These are phyloP conservation scores for Phytophthora cryptogea DNA, from an alignment of 352 stramenopile genomes.

Conservation along the genomic window DNA sequence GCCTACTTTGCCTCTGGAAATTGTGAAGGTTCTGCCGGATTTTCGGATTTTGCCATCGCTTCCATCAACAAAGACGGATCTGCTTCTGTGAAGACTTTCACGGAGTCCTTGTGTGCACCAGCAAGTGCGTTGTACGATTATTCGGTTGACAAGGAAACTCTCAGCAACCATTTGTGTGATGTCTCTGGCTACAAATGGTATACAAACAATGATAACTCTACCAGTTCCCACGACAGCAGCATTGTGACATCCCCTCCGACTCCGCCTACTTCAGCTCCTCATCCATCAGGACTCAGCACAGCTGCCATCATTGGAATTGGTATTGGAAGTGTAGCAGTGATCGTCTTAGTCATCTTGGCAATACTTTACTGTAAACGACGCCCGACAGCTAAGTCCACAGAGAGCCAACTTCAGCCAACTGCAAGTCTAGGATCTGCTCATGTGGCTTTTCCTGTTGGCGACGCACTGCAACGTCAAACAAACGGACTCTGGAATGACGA, in stretches of 20 bases:
- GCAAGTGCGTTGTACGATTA: not conserved
- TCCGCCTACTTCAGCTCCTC: not conserved
- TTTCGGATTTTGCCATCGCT: not conserved
- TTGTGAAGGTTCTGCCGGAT: conserved; percentile 3
- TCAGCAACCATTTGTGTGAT: not conserved
- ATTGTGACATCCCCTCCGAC: not conserved
- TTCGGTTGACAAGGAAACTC: not conserved
- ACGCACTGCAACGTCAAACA: not conserved
- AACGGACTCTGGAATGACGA: conserved; percentile 35
- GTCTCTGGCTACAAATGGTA: conserved; percentile 8
- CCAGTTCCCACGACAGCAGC: no score
- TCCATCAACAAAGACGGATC: conserved; percentile 4
- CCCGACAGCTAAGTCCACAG: not conserved
- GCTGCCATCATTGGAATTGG: conserved; percentile 10
- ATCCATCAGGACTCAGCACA: conserved; percentile 2
- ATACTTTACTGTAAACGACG: conserved; percentile 13
- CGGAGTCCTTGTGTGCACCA: not conserved
- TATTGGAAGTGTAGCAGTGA: not conserved
- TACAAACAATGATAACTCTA: conserved; percentile 4
- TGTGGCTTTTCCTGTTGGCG: not conserved
- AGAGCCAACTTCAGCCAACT: conserved; percentile 12
- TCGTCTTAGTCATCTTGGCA: conserved; percentile 5
- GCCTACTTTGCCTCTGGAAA: conserved; percentile 8
- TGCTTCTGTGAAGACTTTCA: not conserved
- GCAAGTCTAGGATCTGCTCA: conserved; percentile 3